Percentiles rank a stretch among this genome's conserved stretches.
phyloP scores from a whole-genome alignment of 2,329 filamentous ascomycete species.

The Dactylellina haptotyla region DNA sequence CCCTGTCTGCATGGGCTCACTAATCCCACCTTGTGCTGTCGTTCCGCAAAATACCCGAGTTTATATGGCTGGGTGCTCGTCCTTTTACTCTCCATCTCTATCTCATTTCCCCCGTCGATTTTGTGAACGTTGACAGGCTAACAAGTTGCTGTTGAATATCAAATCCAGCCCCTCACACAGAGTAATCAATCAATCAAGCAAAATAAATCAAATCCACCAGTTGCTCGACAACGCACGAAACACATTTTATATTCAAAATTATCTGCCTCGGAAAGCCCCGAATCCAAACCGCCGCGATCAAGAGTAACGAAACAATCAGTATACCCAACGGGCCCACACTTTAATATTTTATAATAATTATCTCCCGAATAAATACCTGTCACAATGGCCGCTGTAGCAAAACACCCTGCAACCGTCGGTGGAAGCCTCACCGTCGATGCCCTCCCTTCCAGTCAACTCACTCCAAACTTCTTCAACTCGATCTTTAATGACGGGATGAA shows the following conservation, averaged over 20 bases:
- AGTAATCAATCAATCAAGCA: too few species aligned
- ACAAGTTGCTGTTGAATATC: neutral
- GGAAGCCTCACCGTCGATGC: slow-evolving; percentile 25
- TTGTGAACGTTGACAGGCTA: neutral
- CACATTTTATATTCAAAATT: too few species aligned
- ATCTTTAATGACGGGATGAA: slow-evolving; percentile 55
- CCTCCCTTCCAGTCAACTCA: slow-evolving; percentile 49
- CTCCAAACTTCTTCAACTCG: slow-evolving; percentile 52
- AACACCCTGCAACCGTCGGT: slow-evolving; percentile 33
- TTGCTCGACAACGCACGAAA: too few species aligned
- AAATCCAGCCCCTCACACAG: neutral
- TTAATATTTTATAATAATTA: too few species aligned
- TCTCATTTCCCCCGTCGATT: slow-evolving; percentile 1
- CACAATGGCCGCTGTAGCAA: slow-evolving; percentile 50
- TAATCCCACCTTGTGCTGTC: slow-evolving; percentile 39
- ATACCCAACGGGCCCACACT: too few species aligned
- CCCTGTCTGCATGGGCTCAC: slow-evolving; percentile 40
- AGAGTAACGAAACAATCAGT: too few species aligned
- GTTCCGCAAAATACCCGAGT: slow-evolving; percentile 51
- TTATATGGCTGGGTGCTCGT: slow-evolving; percentile 25
- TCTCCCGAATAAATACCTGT: neutral
- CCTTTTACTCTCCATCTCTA: slow-evolving; percentile 12
- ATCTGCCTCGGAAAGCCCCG: too few species aligned
- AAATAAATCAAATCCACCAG: too few species aligned
- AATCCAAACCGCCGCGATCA: too few species aligned